phyloP scores from a whole-genome alignment of 2,329 filamentous ascomycete species.

The Endoconidiophora polonica region DNA sequence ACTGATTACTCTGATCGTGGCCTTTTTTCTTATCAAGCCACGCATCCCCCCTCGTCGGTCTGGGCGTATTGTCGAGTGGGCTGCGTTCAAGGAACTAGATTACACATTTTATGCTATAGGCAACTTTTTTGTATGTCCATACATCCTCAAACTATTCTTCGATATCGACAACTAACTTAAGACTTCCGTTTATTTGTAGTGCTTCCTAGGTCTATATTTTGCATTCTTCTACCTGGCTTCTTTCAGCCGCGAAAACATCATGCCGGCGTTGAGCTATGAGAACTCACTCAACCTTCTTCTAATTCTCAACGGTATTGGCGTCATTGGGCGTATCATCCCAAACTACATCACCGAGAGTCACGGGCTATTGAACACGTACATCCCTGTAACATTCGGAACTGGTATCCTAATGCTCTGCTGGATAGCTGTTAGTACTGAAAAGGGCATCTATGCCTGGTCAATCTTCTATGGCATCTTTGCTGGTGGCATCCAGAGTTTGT shows the following conservation, averaged over 20 bases:
- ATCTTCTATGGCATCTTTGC: slow-evolving; percentile 46
- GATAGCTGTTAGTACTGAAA: slow-evolving; percentile 34
- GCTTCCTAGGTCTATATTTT: slow-evolving; percentile 38
- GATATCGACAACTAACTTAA: not conserved
- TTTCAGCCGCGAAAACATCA: slow-evolving; percentile 28
- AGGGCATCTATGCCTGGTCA: slow-evolving; percentile 44
- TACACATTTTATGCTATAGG: slow-evolving; percentile 26
- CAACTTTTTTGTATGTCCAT: slow-evolving; percentile 17
- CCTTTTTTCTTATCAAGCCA: slow-evolving; percentile 24
- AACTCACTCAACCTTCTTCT: slow-evolving; percentile 44
- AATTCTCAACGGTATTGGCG: slow-evolving; percentile 46
- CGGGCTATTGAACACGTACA: slow-evolving; percentile 45
- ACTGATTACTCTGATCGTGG: slow-evolving; percentile 25
- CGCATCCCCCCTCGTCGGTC: slow-evolving; percentile 25
- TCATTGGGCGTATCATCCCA: slow-evolving; percentile 40
- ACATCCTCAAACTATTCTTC: not conserved
- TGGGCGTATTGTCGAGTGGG: slow-evolving; percentile 27
- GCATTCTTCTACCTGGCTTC: slow-evolving; percentile 41
- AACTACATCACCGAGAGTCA: slow-evolving; percentile 39
- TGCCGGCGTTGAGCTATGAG: slow-evolving; percentile 25
- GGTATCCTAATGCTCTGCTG: slow-evolving; percentile 35
- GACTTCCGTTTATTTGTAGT: slow-evolving; percentile 16
- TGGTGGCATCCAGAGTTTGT: slow-evolving; percentile 48
- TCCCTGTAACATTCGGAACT: slow-evolving; percentile 28
- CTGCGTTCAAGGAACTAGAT: slow-evolving; percentile 28